A percentile compares a stretch with the other conserved stretches of the same genome.
Conservation (phyloP, 441 rosid genomes). For the Daphne laureola region DNA sequence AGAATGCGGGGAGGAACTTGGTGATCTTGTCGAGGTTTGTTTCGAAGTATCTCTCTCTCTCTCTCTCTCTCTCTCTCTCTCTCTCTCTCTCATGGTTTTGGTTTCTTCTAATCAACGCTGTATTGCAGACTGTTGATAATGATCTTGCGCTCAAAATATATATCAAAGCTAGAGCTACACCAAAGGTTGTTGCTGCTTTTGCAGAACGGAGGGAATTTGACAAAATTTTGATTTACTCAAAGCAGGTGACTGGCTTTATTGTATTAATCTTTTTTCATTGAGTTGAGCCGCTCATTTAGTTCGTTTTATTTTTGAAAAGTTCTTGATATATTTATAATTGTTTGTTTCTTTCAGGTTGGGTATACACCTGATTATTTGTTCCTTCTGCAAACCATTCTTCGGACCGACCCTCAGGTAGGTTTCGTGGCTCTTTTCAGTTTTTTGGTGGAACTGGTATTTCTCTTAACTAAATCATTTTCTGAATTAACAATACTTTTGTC, state of each 20-base stretch:
- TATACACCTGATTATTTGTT: conserved; percentile 94
- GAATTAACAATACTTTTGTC: conserved; percentile 5
- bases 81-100: too few relatives aligned
- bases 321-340: too few relatives aligned
- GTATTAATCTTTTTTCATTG: conserved; percentile 8
- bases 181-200: conserved; percentile 98
- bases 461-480: too few relatives aligned
- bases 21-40: conserved; percentile 95
- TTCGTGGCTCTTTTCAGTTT: neutral
- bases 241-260: conserved; percentile 53
- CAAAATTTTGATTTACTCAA: conserved; percentile 87
- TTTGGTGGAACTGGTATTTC: too few relatives aligned
- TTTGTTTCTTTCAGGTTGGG: conserved; percentile 58
- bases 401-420: conserved; percentile 93
- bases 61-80: too few relatives aligned
- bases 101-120: too few relatives aligned
- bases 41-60: neutral
- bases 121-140: conserved; percentile 89
- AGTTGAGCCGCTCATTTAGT: conserved; percentile 1
- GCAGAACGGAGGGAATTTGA: conserved; percentile 99
- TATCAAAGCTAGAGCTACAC: conserved; percentile 97
- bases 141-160: conserved; percentile 94
- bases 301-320: neutral
- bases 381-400: conserved; percentile 96
- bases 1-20: conserved; percentile 98